Percentiles rank a stretch among this genome's conserved stretches.
Evolutionary conservation across 179 eudicot species (phyloP).

Genomic region (Heliamphora pulchella): DNA sequence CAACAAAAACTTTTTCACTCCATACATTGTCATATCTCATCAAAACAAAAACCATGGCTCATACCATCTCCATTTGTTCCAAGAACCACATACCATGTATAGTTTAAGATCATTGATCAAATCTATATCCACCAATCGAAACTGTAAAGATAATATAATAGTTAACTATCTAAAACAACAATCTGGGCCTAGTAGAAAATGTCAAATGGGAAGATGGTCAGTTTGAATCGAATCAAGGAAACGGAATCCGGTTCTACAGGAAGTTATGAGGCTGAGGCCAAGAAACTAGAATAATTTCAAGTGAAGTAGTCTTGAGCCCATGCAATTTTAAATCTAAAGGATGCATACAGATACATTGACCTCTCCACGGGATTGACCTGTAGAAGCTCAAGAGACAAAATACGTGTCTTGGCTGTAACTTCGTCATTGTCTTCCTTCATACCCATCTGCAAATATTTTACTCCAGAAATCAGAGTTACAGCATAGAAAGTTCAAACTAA

Average conservation of each 20-base stretch:
- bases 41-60: neutral
- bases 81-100: neutral
- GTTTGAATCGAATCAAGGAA: no score
- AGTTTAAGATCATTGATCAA: neutral
- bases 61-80: neutral
- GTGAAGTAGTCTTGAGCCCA: neutral
- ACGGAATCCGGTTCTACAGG: no score
- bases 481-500: constrained; percentile 15
- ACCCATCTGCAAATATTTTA: constrained; percentile 68
- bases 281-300: neutral
- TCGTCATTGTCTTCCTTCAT: constrained; percentile 97
- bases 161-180: neutral
- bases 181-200: neutral
- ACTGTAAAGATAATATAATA: neutral
- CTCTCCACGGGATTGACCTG: constrained; percentile 49
- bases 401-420: constrained; percentile 77
- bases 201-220: no score
- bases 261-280: neutral
- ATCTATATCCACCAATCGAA: constrained; percentile 10
- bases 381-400: constrained; percentile 86
- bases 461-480: constrained; percentile 16
- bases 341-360: constrained; percentile 14
- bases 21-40: no score
- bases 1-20: no score
- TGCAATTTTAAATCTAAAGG: constrained; percentile 7